Base-by-base conservation (phyloP, 225 moss, liverwort and hornwort species). In the Bryum argenteum region DNA sequence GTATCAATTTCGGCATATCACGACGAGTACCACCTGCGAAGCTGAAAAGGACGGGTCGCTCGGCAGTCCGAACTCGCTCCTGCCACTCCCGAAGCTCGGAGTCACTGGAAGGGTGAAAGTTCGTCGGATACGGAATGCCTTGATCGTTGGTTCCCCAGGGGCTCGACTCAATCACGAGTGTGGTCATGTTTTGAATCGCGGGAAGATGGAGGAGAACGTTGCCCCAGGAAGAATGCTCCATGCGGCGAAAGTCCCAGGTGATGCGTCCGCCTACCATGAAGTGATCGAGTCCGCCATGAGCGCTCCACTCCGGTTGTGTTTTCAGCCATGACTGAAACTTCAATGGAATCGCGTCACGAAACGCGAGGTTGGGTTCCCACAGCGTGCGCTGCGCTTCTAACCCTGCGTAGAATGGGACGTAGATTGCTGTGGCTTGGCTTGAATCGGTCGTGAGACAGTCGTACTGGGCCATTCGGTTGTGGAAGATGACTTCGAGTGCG, bases 391-490 rank as follows among this genome's bases (percentile, higher is more conserved):
- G 76, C 7, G 83, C 80, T 60, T 88, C 88, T 13, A 88, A 19
- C 1, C 88, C 88, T 19, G 88, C 85, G 28, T 83, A 83, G 42
- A 73, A 88, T 3, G 88, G 88, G 23, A 88, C 88, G 52, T 85
- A 88, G 2, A 85, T 28, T 15, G 83, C 88, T 0, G 78, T 38
- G 0, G 88, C 88, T 53, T 24, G 64, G 14, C 50, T 65, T 0
- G 80, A 41, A n/a, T 88, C 76, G 0, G 9, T 17, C 0, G 85
- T 88, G 1, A 88, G 61, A 37, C 88, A 88, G 10, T 82, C 82
- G 60, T 88, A 85, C 60, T 88, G 83, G 43, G 71, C 67, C 88
- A 88, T 80, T n/a, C 82, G 59, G 58, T 76, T 81, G 85, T 88
- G 83, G 58, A 88, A 88, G 2, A 88, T 85, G 8, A 78, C 76